Conservation (phyloP, 2,329 filamentous ascomycete genomes). For the Trichothecium sympodiale region DNA sequence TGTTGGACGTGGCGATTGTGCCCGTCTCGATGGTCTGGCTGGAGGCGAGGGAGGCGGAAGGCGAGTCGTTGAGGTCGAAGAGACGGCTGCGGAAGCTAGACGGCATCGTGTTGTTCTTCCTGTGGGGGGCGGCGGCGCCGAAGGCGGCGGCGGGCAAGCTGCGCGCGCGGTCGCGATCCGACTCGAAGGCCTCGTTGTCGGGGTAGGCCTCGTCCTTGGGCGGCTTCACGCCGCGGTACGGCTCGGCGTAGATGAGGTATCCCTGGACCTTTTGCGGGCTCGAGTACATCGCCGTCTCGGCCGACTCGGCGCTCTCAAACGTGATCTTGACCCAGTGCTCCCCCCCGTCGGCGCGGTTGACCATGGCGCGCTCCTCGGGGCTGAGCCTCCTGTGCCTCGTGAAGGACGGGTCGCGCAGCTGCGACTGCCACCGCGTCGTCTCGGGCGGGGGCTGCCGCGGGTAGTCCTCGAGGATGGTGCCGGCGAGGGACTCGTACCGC, state of each 20-base stretch:
- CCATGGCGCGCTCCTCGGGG: slow-evolving; percentile 62
- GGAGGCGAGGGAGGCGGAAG: slow-evolving; percentile 35
- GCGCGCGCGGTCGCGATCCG: slow-evolving; percentile 20
- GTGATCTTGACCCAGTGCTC: slow-evolving; percentile 88
- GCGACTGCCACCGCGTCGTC: slow-evolving; percentile 59
- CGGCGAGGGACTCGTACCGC: slow-evolving; percentile 79
- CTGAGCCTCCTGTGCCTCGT: slow-evolving; percentile 56
- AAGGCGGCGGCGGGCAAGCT: slow-evolving; percentile 14
- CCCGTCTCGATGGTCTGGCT: slow-evolving; percentile 47
- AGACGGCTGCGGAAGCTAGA: slow-evolving; percentile 25
- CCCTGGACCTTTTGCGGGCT: slow-evolving; percentile 65
- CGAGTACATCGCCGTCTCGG: slow-evolving; percentile 55
- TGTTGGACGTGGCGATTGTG: slow-evolving; percentile 33
- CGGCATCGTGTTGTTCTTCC: slow-evolving; percentile 16
- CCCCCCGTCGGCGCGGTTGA: slow-evolving; percentile 72
- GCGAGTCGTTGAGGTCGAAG: slow-evolving; percentile 22
- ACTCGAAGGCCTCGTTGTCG: slow-evolving; percentile 30
- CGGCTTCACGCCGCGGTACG: slow-evolving; percentile 55
- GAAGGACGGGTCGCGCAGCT: slow-evolving; percentile 62
- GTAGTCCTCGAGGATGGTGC: slow-evolving; percentile 87
- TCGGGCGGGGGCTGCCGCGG: slow-evolving; percentile 68
- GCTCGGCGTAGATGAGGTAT: slow-evolving; percentile 59
- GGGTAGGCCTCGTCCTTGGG: slow-evolving; percentile 52
- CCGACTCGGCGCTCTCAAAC: slow-evolving; percentile 63
- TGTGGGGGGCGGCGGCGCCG: slow-evolving; percentile 16